Percentiles rank a stretch among this genome's conserved stretches.
Evolutionary conservation across 2,329 filamentous ascomycete genomes (phyloP).

Genomic region (Arthrocladium fulminans): DNA sequence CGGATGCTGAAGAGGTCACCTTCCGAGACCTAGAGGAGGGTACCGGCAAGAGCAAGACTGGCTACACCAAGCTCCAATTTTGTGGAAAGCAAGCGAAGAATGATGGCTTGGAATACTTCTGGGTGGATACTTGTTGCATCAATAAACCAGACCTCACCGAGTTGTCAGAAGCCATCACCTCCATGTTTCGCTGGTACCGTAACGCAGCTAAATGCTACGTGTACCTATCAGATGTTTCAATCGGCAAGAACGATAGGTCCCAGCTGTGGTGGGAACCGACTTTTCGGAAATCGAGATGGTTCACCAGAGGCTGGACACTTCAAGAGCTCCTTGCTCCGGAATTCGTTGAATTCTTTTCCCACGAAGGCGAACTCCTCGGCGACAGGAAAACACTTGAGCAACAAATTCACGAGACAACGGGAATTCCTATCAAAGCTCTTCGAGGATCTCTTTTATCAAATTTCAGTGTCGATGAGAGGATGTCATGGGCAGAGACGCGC

Average conservation of each 20-base stretch:
- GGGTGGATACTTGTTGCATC: conserved; percentile 24
- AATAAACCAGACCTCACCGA: conserved; percentile 19
- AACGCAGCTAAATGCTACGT: conserved; percentile 17
- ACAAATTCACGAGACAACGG: conserved; percentile 22
- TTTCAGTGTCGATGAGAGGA: conserved; percentile 20
- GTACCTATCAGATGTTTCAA: conserved; percentile 15
- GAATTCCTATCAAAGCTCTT: conserved; percentile 18
- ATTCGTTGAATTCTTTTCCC: conserved; percentile 22
- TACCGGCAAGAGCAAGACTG: conserved; percentile 3
- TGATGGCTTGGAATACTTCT: conserved; percentile 17
- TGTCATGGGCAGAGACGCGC: conserved; percentile 18
- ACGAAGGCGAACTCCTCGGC: conserved; percentile 18
- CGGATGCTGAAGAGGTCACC: conserved; percentile 18
- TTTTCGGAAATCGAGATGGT: conserved; percentile 13
- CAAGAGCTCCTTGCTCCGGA: conserved; percentile 22
- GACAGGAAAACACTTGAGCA: conserved; percentile 21
- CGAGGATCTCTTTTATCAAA: conserved; percentile 13
- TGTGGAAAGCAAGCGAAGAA: conserved; percentile 9
- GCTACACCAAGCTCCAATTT: conserved; percentile 11
- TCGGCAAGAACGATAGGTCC: neutral
- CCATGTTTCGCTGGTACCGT: conserved; percentile 23
- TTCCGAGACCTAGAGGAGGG: conserved; percentile 18
- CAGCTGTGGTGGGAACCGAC: neutral
- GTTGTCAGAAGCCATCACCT: conserved; percentile 18
- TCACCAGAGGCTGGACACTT: neutral